Conservation (phyloP, 176 grass and related monocot species). For the Bolboschoenus planiculmis region DNA sequence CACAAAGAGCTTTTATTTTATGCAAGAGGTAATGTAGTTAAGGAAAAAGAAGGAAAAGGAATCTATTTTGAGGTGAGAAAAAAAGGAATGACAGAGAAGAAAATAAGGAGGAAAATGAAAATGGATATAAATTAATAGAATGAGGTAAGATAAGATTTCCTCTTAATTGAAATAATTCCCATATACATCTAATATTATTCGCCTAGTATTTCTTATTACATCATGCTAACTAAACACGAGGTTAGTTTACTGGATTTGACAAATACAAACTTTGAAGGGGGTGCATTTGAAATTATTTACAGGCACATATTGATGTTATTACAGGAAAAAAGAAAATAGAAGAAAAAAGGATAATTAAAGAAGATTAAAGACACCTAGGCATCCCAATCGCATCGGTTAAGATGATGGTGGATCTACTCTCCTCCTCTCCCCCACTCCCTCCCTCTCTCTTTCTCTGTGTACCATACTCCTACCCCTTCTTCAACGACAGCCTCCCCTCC, state of each 20-base stretch:
- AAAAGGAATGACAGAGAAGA: too few species aligned
- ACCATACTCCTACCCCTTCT: not conserved
- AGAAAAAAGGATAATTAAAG: not conserved
- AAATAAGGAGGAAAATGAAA: not conserved
- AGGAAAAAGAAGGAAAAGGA: too few species aligned
- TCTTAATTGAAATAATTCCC: not conserved
- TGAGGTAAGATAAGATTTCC: not conserved
- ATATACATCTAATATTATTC: not conserved
- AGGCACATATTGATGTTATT: not conserved
- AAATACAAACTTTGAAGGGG: not conserved
- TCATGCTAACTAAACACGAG: not conserved
- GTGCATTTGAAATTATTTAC: not conserved
- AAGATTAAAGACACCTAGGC: conserved; percentile 23
- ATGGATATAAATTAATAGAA: not conserved
- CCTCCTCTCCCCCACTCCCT: not conserved
- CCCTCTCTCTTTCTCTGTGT: conserved; percentile 9
- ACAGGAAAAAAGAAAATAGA: not conserved
- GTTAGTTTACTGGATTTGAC: not conserved
- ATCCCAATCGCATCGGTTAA: conserved; percentile 24
- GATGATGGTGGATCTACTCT: conserved; percentile 27
- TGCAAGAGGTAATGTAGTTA: too few species aligned
- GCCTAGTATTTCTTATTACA: not conserved
- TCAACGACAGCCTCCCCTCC: not conserved
- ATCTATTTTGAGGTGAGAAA: too few species aligned
- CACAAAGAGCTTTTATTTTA: not conserved